A percentile compares a stretch with the other conserved stretches of the same genome.
phyloP scores from a whole-genome alignment of 495 filamentous ascomycete species.

The Penicillium pulvis region DNA sequence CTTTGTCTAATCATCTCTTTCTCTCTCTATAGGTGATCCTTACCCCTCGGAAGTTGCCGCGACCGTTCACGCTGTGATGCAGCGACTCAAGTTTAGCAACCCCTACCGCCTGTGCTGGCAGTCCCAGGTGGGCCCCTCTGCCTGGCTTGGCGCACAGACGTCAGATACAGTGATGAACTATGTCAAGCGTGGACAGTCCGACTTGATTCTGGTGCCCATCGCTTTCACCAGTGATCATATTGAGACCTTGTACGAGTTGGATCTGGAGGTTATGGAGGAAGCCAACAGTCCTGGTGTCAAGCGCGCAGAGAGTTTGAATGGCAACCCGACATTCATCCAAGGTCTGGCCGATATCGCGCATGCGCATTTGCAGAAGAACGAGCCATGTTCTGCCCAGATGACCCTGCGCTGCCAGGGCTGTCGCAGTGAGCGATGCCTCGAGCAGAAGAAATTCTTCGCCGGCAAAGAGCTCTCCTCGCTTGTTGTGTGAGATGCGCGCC shows the following conservation, averaged over 20 bases:
- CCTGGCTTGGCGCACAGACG: slow-evolving; percentile 97
- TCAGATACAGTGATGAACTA: slow-evolving; percentile 83
- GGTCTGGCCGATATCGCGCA: slow-evolving; percentile 87
- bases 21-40: slow-evolving; percentile 66
- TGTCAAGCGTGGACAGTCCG: slow-evolving; percentile 85
- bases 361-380: slow-evolving; percentile 69
- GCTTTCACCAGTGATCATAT: slow-evolving; percentile 99
- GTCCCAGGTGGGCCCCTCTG: slow-evolving; percentile 91
- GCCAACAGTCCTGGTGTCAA: slow-evolving; percentile 78
- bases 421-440: slow-evolving; percentile 83
- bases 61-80: slow-evolving; percentile 97
- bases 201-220: slow-evolving; percentile 91
- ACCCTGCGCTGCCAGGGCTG: slow-evolving; percentile 91
- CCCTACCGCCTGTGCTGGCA: slow-evolving; percentile 96
- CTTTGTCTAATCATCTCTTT: slow-evolving; percentile 20
- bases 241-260: slow-evolving; percentile 94
- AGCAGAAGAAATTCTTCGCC: slow-evolving; percentile 93
- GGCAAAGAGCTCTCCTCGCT: slow-evolving; percentile 40
- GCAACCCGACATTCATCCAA: slow-evolving; percentile 85
- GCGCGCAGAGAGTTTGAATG: slow-evolving; percentile 91
- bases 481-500: slow-evolving; percentile 22
- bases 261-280: slow-evolving; percentile 93
- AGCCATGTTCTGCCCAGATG: slow-evolving; percentile 79
- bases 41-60: slow-evolving; percentile 97
- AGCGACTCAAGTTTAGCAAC: slow-evolving; percentile 80